Evolutionary conservation across 352 stramenopile genomes (phyloP), one percentile per base, ranked within the genome.

Genomic region (Phytophthora capsici): DNA sequence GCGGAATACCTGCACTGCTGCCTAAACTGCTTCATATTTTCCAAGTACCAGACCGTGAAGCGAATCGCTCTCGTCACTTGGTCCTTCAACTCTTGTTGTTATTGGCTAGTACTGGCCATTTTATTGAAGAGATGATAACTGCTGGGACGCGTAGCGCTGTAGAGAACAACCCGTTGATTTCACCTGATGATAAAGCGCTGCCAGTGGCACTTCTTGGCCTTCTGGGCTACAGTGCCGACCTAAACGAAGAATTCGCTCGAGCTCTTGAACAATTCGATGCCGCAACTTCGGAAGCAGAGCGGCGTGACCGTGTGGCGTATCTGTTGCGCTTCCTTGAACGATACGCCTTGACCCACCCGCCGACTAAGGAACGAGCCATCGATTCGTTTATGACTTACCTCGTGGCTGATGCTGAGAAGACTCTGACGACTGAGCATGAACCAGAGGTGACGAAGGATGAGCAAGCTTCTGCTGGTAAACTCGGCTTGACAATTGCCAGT

Each of bases 241-340:
- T 93, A 8, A 91, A 89, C 30, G 75, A 75, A 23, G 85, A 91
- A 30, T 89, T 91, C 25, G 69, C 70, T 14, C 50, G 69, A 9
- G 75, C 75, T 1, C 66, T 93, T 4, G 44, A 78, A 2, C 67
- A 75, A 5, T 86, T 89, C 25, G 57, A 69, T 34, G 53, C 58
- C 14, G 74, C 74, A 0, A 26, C 63, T 2, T 61, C 49, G 1
- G 37, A 67, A 1, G 43, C 8, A 0, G 44, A 74, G 10, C 45
- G 60, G 6, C 73, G 73, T n/a, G 77, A 93, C 8, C 64, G 47
- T 37, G 38, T 89, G 37, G 68, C 66, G 12, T 91, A 85, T 57
- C 56, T 93, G n/a, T 57, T 79, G 16, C 82, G 82, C n/a, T 90
- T 93, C 56, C 46, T 90, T 3, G 72, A 88, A 38, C 63, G 88